Conservation (phyloP, 352 stramenopile genomes). For the Phytophthora pluvialis region DNA sequence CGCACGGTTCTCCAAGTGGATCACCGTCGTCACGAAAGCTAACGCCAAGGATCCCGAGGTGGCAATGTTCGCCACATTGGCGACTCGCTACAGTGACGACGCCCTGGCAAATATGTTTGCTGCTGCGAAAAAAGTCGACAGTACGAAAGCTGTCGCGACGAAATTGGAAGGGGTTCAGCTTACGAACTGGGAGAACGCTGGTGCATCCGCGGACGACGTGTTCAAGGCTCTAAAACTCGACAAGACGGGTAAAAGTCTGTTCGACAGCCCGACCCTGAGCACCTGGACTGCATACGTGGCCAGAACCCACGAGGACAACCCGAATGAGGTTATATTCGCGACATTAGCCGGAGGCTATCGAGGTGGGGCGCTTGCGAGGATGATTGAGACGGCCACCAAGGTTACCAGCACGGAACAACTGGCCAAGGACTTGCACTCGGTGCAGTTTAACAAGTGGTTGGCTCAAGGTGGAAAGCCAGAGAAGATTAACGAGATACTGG, state of each 20-base stretch:
- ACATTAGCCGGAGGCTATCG: neutral
- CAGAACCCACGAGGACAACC: neutral
- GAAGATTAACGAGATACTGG: neutral
- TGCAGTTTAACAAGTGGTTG: neutral
- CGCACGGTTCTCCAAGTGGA: neutral
- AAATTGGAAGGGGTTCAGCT: neutral
- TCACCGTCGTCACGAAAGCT: neutral
- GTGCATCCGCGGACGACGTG: neutral
- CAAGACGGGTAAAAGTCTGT: neutral
- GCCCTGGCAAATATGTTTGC: too few relatives aligned
- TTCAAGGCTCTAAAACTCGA: slow-evolving; percentile 4
- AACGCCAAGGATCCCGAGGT: neutral
- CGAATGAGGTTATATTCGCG: neutral
- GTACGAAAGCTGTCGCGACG: too few relatives aligned
- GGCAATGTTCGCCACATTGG: too few relatives aligned
- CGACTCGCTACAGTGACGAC: too few relatives aligned
- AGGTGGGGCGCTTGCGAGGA: slow-evolving; percentile 1
- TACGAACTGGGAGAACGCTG: neutral
- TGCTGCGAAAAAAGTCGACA: too few relatives aligned
- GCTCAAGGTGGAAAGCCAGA: neutral
- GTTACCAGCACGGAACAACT: neutral
- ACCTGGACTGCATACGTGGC: slow-evolving; percentile 2
- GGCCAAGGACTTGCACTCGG: neutral
- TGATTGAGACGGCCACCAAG: slow-evolving; percentile 1
- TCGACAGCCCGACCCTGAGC: neutral